Base-by-base conservation (phyloP, 352 stramenopile genomes). In the Detonula confervacea region DNA sequence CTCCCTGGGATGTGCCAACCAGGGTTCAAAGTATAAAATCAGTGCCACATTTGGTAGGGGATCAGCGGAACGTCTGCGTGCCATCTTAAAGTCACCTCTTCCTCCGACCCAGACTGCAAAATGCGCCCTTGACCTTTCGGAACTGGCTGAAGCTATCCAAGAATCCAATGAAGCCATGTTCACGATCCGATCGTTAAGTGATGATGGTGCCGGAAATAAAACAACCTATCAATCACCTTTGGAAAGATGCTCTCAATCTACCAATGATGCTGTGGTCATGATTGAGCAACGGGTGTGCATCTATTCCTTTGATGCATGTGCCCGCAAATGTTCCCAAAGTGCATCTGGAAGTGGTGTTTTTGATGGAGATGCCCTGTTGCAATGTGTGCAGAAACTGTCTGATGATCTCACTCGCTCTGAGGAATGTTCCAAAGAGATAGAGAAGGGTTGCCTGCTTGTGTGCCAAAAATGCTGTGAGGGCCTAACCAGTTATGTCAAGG, bases 251-350 rank as follows among this genome's bases (percentile, higher is more conserved):
- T 77, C 78, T 14, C 67, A 79, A 14, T 37, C 90, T 12, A 81
- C 83, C 25, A 87, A 89, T 29, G 80, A 89, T 57, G 82, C 85
- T 61, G 78, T 94, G 0, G 77, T 91, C 37, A 92, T 87, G 27
- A 86, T 92, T 56, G 89, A 94, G 64, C 71, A 81, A n/a, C 83
- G 89, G 42, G 80, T 87, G 44, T 94, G 89, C 59, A 94, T 94
- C 25, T 92, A 90, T 73, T 85, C 86, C 0, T 94, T 94, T 81
- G 89, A 94, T 79, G 78, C 88, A 64, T 92, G 87, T 63, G 76
- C 83, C 29, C 57, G 87, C 22, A 87, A 83, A 57, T 91, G 83
- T 52, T 84, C 80, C 14, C 87, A 77, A 9, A 73, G 81, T 46
- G 89, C 89, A 25, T 89, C 83, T 46, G 87, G 89, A 24, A 91